These are phyloP conservation scores for Monascus ruber DNA, from an alignment of 2,329 filamentous ascomycete species.

Conservation along the genomic window DNA sequence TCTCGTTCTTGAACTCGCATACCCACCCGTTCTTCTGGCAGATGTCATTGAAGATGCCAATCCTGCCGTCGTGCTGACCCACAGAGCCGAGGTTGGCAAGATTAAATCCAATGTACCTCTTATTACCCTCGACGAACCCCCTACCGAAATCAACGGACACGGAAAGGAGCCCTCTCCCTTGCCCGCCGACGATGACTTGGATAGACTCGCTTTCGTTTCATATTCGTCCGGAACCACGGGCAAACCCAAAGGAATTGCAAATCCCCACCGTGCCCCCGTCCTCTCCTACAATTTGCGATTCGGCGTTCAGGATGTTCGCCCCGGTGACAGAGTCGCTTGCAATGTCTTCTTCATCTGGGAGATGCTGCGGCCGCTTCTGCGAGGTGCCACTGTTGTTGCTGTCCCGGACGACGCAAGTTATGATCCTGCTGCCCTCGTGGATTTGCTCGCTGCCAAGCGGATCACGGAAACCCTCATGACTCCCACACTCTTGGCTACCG, in stretches of 20 bases:
- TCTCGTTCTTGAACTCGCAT: slow-evolving; percentile 67
- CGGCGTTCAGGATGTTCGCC: slow-evolving; percentile 53
- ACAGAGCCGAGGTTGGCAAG: slow-evolving; percentile 51
- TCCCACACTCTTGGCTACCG: slow-evolving; percentile 63
- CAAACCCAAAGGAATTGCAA: slow-evolving; percentile 71
- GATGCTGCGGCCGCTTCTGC: slow-evolving; percentile 62
- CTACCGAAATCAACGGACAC: slow-evolving; percentile 22
- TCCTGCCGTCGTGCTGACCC: slow-evolving; percentile 60
- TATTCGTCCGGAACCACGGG: slow-evolving; percentile 71
- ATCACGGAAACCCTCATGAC: slow-evolving; percentile 79
- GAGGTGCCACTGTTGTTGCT: slow-evolving; percentile 64
- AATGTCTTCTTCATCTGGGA: slow-evolving; percentile 87
- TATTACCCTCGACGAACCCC: slow-evolving; percentile 50
- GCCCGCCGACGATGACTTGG: slow-evolving; percentile 56
- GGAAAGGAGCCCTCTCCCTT: slow-evolving; percentile 38
- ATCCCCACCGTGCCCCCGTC: slow-evolving; percentile 63
- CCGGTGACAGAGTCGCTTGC: slow-evolving; percentile 70
- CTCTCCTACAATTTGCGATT: slow-evolving; percentile 66
- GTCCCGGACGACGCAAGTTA: slow-evolving; percentile 69
- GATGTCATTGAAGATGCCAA: slow-evolving; percentile 68
- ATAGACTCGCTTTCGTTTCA: slow-evolving; percentile 66
- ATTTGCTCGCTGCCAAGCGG: slow-evolving; percentile 52
- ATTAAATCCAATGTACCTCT: slow-evolving; percentile 51
- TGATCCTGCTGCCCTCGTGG: slow-evolving; percentile 62
- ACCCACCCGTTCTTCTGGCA: slow-evolving; percentile 60